Evolutionary conservation across 495 filamentous ascomycete genomes (phyloP).

Genomic region (Platismatia glauca): DNA sequence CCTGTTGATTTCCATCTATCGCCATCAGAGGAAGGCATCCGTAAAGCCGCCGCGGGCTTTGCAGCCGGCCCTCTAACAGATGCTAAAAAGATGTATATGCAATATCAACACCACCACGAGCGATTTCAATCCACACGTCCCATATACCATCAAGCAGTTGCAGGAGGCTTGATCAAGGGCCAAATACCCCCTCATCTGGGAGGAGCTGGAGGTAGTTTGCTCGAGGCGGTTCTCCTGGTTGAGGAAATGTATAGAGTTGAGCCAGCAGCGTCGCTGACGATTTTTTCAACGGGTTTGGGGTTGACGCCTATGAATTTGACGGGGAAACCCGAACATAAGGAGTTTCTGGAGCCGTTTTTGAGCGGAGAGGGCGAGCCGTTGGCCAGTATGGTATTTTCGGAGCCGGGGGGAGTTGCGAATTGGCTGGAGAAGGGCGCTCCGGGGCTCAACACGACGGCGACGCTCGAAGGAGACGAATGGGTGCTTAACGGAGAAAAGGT

Average conservation of each 20-base stretch:
- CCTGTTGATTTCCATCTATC: constrained; percentile 37
- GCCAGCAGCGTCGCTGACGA: constrained; percentile 38
- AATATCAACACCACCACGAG: constrained; percentile 26
- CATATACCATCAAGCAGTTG: constrained; percentile 35
- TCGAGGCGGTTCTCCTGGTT: constrained; percentile 42
- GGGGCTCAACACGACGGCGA: constrained; percentile 42
- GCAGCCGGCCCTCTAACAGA: constrained; percentile 31
- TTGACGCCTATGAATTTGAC: constrained; percentile 40
- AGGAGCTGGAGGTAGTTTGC: constrained; percentile 34
- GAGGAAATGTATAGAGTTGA: constrained; percentile 47
- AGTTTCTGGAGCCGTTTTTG: constrained; percentile 43
- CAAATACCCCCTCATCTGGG: constrained; percentile 38
- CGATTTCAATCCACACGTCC: constrained; percentile 41
- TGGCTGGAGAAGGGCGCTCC: constrained; percentile 40
- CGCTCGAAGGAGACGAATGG: constrained; percentile 43
- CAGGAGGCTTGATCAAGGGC: constrained; percentile 39
- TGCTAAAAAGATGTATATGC: constrained; percentile 30
- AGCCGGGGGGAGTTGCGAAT: constrained; percentile 45
- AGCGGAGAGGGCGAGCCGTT: constrained; percentile 37
- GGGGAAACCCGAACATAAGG: constrained; percentile 32
- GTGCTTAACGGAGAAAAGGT: constrained; percentile 50
- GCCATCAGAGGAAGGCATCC: constrained; percentile 29
- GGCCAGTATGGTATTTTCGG: constrained; percentile 42
- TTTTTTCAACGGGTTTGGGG: constrained; percentile 44
- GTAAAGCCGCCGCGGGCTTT: constrained; percentile 29